phyloP scores from a whole-genome alignment of 2,329 filamentous ascomycete genomes.

The Aspergillus sclerotialis region DNA sequence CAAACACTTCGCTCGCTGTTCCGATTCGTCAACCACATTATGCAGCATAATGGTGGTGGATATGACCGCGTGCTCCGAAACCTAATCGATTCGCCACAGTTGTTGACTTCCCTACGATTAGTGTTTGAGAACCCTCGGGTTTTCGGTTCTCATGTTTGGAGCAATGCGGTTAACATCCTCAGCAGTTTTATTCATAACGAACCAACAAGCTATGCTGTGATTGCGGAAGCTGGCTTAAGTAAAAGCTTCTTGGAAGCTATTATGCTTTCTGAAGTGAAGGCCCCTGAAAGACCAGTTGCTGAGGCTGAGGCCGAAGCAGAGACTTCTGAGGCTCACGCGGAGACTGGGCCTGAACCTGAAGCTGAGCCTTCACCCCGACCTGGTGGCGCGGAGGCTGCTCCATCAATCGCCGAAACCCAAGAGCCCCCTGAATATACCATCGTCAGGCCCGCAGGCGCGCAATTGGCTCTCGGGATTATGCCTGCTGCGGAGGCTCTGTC shows the following conservation, averaged over 20 bases:
- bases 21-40: slow-evolving; percentile 94
- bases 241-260: slow-evolving; percentile 78
- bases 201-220: slow-evolving; percentile 91
- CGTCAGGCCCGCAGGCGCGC: slow-evolving; percentile 20
- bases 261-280: slow-evolving; percentile 42
- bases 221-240: slow-evolving; percentile 88
- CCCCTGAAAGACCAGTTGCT: slow-evolving; percentile 23
- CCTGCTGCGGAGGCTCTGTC: slow-evolving; percentile 84
- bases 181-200: slow-evolving; percentile 98
- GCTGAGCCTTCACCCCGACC: slow-evolving; percentile 32
- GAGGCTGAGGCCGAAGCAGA: slow-evolving; percentile 13
- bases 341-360: slow-evolving; percentile 21
- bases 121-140: slow-evolving; percentile 72
- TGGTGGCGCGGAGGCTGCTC: slow-evolving; percentile 26
- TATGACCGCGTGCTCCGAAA: slow-evolving; percentile 88
- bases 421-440: slow-evolving; percentile 23
- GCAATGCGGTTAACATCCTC: slow-evolving; percentile 81
- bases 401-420: slow-evolving; percentile 13
- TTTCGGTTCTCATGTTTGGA: slow-evolving; percentile 94
- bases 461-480: slow-evolving; percentile 64
- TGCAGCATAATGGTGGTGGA: slow-evolving; percentile 73
- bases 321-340: background rate
- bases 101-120: slow-evolving; percentile 69
- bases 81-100: slow-evolving; percentile 82
- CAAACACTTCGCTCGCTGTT: slow-evolving; percentile 89